Evolutionary conservation across 1,139 yeast genomes (phyloP), one percentile per base, ranked within the genome.

Genomic region (Yarrowia galli): DNA sequence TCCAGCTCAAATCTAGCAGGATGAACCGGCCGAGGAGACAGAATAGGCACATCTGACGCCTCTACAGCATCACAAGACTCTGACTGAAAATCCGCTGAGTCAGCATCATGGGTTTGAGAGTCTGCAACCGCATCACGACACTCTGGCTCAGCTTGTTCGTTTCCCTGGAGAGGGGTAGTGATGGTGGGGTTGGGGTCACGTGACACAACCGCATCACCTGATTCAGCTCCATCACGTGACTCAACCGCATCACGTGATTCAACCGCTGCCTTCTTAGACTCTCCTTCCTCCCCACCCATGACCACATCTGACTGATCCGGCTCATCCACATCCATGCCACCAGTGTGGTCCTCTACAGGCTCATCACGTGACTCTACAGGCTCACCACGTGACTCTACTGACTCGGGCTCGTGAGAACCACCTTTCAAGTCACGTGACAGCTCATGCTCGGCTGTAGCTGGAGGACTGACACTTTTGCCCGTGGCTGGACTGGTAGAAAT

Each of bases 111-210:
- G 18, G 54, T 2, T 28, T 28, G 38, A n/a, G 54, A 48, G 38
- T 48, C 54, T 7, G 23, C 56, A 49, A 49, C 56, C 25, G 40
- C 56, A 49, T 32, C 25, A 20, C 7, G 56, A 18, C 42, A 32
- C 40, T 49, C 40, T 32, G 45, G 42, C 58, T 51, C 58, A 51
- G 58, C 58, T 48, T 48, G 54, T 15, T 46, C 51, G 25, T 46
- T 46, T 46, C 48, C 48, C 48, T 12, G 48, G 7, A 20, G 32
- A 2, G 48, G 8, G 22, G 49, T 3, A 4, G 18, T 6, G 16
- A 13, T 2, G 16, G 15, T 36, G 40, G 7, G 40, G 16, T 10
- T 28, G 32, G 9, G 32, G 32, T 28, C 32, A 5, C 32, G 8
- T 28, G 46, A 13, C 15, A 20, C 23, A 2, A 20, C 20, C 16